Evolutionary conservation across 2,329 filamentous ascomycete species (phyloP).

Genomic region (Metarhizium sp.): DNA sequence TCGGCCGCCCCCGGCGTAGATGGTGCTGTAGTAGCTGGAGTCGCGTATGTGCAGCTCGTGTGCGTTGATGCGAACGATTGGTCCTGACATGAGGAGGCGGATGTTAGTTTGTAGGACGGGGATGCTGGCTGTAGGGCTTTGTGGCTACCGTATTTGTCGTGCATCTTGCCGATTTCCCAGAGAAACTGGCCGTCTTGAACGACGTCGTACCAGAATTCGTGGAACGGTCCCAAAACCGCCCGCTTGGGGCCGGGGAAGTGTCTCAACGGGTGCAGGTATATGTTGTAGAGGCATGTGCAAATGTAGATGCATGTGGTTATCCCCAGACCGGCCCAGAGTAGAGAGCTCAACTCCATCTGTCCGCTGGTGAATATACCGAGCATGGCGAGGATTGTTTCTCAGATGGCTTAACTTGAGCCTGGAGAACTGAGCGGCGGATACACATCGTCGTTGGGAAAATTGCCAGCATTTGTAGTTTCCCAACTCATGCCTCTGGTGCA

Average conservation of each 20-base stretch:
- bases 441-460: too few relatives aligned
- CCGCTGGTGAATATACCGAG: too few relatives aligned
- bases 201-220: constrained; percentile 20
- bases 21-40: constrained; percentile 14
- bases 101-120: background rate
- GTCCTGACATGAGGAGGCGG: constrained; percentile 10
- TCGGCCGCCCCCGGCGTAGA: constrained; percentile 11
- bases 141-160: constrained; percentile 17
- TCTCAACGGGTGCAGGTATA: constrained; percentile 21
- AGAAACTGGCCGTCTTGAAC: constrained; percentile 15
- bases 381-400: too few relatives aligned
- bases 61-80: constrained; percentile 24
- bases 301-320: too few relatives aligned
- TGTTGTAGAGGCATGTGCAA: constrained; percentile 13
- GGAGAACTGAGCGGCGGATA: too few relatives aligned
- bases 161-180: constrained; percentile 16
- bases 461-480: too few relatives aligned
- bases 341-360: too few relatives aligned
- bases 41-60: constrained; percentile 21
- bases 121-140: too few relatives aligned
- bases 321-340: too few relatives aligned
- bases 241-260: constrained; percentile 20
- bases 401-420: too few relatives aligned
- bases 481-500: too few relatives aligned
- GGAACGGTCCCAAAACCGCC: constrained; percentile 14